These are phyloP conservation scores for Umbilicus rupestris DNA, from an alignment of 164 flowering plant species.

Conservation along the genomic window DNA sequence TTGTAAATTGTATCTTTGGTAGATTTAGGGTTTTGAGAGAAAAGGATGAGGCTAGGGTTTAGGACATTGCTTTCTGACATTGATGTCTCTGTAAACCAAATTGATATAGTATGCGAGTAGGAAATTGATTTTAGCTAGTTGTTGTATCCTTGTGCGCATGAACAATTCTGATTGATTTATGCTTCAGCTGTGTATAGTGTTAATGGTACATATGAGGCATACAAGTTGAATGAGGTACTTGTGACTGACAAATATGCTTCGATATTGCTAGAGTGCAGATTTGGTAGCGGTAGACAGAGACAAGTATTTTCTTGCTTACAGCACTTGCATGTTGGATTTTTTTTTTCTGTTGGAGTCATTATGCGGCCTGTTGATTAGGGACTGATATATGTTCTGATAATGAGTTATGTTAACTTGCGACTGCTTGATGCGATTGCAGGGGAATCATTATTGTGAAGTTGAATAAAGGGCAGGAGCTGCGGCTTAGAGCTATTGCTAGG, in stretches of 20 bases:
- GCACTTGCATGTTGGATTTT: no score
- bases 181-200: neutral
- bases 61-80: neutral
- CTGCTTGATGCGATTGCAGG: slow-evolving; percentile 24
- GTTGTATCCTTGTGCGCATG: no score
- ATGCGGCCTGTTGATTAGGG: no score
- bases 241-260: neutral
- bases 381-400: no score
- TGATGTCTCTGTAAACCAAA: neutral
- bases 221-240: no score
- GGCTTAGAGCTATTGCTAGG: slow-evolving; percentile 88
- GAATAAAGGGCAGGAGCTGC: slow-evolving; percentile 86
- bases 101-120: neutral
- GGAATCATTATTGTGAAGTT: slow-evolving; percentile 93
- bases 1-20: neutral
- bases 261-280: neutral
- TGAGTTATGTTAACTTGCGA: neutral
- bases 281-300: neutral
- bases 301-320: no score
- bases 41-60: neutral
- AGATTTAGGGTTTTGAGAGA: neutral
- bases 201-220: neutral
- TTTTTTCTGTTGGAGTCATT: no score
- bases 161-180: neutral
- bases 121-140: no score